phyloP scores from a whole-genome alignment of 2,329 filamentous ascomycete species.

The Talaromyces albobiverticillius region DNA sequence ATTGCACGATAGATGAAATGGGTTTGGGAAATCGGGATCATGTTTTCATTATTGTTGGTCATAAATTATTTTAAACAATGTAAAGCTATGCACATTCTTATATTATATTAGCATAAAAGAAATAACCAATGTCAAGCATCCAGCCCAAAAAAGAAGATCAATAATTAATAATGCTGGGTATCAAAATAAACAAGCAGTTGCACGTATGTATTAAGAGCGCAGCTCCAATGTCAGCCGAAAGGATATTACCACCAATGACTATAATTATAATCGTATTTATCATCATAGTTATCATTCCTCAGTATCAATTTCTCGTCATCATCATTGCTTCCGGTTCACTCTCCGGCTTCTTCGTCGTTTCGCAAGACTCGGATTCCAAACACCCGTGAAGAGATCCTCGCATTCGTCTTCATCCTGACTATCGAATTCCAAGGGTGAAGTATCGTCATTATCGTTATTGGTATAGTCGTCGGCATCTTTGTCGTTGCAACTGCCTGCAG shows the following conservation, averaged over 20 bases:
- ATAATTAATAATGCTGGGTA: constrained; percentile 7
- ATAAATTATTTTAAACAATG: not conserved
- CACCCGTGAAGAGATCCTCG: constrained; percentile 61
- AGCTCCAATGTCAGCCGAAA: not conserved
- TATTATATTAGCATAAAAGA: not conserved
- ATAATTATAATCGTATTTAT: too few relatives aligned
- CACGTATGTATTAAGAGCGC: not conserved
- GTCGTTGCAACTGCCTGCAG: not conserved
- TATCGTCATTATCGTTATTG: not conserved
- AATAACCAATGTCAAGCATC: too few relatives aligned
- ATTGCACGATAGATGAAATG: not conserved
- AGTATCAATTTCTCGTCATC: not conserved
- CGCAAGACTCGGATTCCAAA: constrained; percentile 58
- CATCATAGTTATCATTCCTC: not conserved
- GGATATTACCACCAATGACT: not conserved
- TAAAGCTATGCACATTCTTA: not conserved
- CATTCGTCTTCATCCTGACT: constrained; percentile 66
- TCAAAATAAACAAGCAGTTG: constrained; percentile 2
- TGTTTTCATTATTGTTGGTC: not conserved
- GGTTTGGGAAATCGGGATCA: not conserved
- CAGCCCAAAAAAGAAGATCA: not conserved
- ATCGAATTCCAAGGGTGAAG: constrained; percentile 52
- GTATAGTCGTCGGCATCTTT: not conserved
- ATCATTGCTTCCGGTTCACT: constrained; percentile 20
- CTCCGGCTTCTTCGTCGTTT: constrained; percentile 42